Evolutionary conservation across 257 asterid species (phyloP).

Genomic region (Solanum chmielewskii): DNA sequence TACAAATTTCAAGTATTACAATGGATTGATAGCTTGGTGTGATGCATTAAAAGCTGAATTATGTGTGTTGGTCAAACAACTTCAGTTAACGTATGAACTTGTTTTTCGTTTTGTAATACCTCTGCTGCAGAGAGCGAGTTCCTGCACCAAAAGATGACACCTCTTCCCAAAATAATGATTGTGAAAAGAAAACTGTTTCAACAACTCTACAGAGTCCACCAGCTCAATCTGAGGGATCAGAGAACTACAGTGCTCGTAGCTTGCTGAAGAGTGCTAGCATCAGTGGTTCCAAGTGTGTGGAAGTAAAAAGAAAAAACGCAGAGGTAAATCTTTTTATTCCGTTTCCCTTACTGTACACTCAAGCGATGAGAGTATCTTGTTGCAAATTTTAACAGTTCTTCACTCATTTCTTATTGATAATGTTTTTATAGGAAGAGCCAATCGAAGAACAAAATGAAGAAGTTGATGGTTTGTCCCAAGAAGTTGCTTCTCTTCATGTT

Average conservation of each 20-base stretch:
- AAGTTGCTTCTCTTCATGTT: slow-evolving; percentile 15
- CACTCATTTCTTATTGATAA: not conserved
- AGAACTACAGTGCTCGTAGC: slow-evolving; percentile 52
- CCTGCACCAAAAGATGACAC: slow-evolving; percentile 57
- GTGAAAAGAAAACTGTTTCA: slow-evolving; percentile 57
- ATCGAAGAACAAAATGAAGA: slow-evolving; percentile 29
- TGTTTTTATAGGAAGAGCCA: slow-evolving; percentile 16
- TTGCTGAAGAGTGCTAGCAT: slow-evolving; percentile 92
- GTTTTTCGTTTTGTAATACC: not conserved
- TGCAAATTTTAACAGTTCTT: not conserved
- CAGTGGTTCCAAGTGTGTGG: slow-evolving; percentile 86
- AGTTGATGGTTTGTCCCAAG: slow-evolving; percentile 18
- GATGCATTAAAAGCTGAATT: not conserved
- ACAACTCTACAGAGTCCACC: slow-evolving; percentile 55
- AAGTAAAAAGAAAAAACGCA: slow-evolving; percentile 28
- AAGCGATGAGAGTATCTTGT: not conserved
- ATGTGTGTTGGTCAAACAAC: not conserved
- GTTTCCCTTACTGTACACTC: not conserved
- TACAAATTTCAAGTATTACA: not conserved
- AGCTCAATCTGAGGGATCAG: slow-evolving; percentile 13
- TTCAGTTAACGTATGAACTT: not conserved
- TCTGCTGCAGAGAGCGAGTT: slow-evolving; percentile 66
- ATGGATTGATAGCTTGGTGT: not conserved
- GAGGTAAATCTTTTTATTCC: slow-evolving; percentile 34
- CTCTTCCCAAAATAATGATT: slow-evolving; percentile 23